Evolutionary conservation across 768 basidiomycete genomes (phyloP).

Genomic region (Naematelia encephala): DNA sequence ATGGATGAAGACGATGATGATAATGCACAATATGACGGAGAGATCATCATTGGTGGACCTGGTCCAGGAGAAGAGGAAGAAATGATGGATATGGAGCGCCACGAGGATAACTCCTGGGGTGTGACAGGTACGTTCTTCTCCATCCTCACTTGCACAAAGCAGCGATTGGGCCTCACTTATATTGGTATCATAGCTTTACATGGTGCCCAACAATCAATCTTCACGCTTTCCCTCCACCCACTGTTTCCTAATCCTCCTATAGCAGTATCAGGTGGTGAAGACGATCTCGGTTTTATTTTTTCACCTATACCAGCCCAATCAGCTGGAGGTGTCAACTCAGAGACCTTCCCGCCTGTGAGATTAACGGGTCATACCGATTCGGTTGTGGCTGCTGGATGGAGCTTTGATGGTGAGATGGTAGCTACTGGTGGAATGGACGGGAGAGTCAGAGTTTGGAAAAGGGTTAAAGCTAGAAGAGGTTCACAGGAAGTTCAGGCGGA

Average conservation of each 20-base stretch:
- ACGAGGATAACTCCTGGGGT: constrained; percentile 38
- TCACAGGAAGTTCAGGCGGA: constrained; percentile 10
- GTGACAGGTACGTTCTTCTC: constrained; percentile 19
- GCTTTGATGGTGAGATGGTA: constrained; percentile 82
- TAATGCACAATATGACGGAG: constrained; percentile 32
- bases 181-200: constrained; percentile 59
- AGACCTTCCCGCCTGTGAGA: constrained; percentile 53
- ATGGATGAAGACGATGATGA: constrained; percentile 38
- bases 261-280: constrained; percentile 89
- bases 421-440: constrained; percentile 99
- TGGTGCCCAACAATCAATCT: constrained; percentile 64
- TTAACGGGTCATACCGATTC: constrained; percentile 92
- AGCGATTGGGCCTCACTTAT: too few species aligned
- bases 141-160: neutral
- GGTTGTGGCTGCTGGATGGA: constrained; percentile 75
- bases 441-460: constrained; percentile 82
- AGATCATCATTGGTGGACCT: constrained; percentile 42
- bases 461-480: constrained; percentile 55
- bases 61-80: constrained; percentile 20
- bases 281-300: constrained; percentile 86
- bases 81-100: constrained; percentile 5
- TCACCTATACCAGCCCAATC: constrained; percentile 40
- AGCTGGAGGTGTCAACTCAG: constrained; percentile 17
- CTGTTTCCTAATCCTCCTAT: constrained; percentile 62
- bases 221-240: constrained; percentile 79